phyloP scores from a whole-genome alignment of 2,329 filamentous ascomycete genomes.

The Colletotrichum lentis region DNA sequence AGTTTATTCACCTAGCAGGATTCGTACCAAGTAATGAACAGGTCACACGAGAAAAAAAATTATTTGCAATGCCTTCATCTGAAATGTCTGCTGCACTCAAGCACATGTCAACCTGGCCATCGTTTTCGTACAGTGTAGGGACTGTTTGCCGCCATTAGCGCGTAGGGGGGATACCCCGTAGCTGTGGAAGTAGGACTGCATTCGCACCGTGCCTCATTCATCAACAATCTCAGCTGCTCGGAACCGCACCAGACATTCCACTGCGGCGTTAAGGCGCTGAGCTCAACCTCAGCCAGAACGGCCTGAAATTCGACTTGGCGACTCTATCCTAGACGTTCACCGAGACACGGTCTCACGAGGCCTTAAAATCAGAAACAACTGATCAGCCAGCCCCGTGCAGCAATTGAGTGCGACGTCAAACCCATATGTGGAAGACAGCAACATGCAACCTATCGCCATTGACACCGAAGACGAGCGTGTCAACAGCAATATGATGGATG shows the following conservation, averaged over 20 bases:
- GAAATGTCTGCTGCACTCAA: background rate
- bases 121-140: slow-evolving; percentile 10
- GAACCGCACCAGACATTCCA: slow-evolving; percentile 28
- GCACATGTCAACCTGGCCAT: background rate
- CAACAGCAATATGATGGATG: slow-evolving; percentile 8
- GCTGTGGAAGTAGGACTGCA: background rate
- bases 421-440: background rate
- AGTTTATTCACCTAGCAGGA: background rate
- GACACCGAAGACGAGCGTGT: slow-evolving; percentile 20
- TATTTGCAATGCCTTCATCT: background rate
- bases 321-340: background rate
- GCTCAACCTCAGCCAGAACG: background rate
- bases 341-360: slow-evolving; percentile 1
- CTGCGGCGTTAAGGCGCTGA: background rate
- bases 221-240: slow-evolving; percentile 24
- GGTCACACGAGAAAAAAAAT: background rate
- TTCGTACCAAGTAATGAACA: background rate
- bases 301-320: background rate
- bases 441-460: slow-evolving; percentile 20
- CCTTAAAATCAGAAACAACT: background rate
- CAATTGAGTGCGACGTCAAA: slow-evolving; percentile 4
- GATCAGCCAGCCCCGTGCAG: background rate
- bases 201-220: slow-evolving; percentile 32
- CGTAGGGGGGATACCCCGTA: background rate
- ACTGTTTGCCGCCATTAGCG: background rate